A percentile compares a stretch with the other conserved stretches of the same genome.
These are phyloP conservation scores for Backusella parvicylindrica DNA, from an alignment of 192 early-diverging fungal species.

Conservation along the genomic window DNA sequence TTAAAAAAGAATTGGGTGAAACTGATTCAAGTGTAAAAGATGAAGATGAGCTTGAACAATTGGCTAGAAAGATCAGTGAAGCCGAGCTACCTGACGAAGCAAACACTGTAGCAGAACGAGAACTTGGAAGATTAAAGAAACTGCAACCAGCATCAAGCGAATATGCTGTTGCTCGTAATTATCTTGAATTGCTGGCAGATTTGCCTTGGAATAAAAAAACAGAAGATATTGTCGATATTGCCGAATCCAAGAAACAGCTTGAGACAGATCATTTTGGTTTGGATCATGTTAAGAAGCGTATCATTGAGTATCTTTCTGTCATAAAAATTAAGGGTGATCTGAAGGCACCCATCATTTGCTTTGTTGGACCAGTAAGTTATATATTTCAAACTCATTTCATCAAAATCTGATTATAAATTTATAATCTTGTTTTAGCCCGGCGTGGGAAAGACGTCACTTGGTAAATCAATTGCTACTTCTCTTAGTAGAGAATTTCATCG, in stretches of 20 bases:
- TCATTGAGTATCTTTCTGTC: constrained; percentile 82
- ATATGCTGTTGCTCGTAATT: constrained; percentile 74
- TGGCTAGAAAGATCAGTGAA: constrained; percentile 53
- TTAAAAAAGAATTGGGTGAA: constrained; percentile 82
- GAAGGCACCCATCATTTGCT: constrained; percentile 73
- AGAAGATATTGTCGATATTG: constrained; percentile 66
- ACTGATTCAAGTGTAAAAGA: constrained; percentile 37
- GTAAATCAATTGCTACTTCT: constrained; percentile 71
- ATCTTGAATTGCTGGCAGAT: constrained; percentile 72
- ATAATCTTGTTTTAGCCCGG: constrained; percentile 19
- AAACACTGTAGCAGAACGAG: constrained; percentile 53
- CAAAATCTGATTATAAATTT: not conserved
- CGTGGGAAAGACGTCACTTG: constrained; percentile 83
- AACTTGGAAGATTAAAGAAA: constrained; percentile 64
- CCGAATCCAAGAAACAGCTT: constrained; percentile 58
- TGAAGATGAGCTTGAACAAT: constrained; percentile 65
- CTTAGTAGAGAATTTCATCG: constrained; percentile 80
- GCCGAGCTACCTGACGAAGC: constrained; percentile 64
- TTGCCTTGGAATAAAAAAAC: constrained; percentile 72
- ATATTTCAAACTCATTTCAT: not conserved
- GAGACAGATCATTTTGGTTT: constrained; percentile 77
- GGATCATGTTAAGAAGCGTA: constrained; percentile 76
- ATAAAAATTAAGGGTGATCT: constrained; percentile 66
- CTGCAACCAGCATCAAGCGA: constrained; percentile 76
- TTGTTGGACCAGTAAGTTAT: constrained; percentile 56